Percentiles rank a stretch among this genome's conserved stretches.
Conservation (phyloP, 768 basidiomycete species). For the Boletus rubropictus region DNA sequence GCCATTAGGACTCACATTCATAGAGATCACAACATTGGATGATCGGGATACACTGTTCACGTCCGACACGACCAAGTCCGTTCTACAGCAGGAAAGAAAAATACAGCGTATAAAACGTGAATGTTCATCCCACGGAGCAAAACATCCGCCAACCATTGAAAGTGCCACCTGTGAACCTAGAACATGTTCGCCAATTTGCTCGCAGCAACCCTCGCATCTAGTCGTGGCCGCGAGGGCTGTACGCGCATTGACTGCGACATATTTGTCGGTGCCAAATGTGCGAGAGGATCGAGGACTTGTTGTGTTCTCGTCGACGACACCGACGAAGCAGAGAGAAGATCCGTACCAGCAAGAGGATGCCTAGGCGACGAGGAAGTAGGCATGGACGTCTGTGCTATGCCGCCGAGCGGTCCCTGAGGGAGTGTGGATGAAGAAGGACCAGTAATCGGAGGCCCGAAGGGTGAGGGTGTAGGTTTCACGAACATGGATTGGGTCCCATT, state of each 20-base stretch:
- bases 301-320: slow-evolving; percentile 19
- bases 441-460: slow-evolving; percentile 31
- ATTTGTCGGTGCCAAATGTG: slow-evolving; percentile 50
- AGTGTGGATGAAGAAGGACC: slow-evolving; percentile 32
- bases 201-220: slow-evolving; percentile 83
- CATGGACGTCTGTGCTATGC: slow-evolving; percentile 5
- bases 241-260: slow-evolving; percentile 74
- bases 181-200: slow-evolving; percentile 91
- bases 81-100: slow-evolving; percentile 7
- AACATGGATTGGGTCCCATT: slow-evolving; percentile 84
- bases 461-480: slow-evolving; percentile 43
- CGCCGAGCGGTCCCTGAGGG: slow-evolving; percentile 19
- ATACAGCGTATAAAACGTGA: slow-evolving; percentile 18
- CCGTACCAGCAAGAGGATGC: slow-evolving; percentile 16
- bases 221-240: slow-evolving; percentile 61
- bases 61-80: slow-evolving; percentile 6
- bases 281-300: slow-evolving; percentile 55
- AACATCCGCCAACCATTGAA: neutral
- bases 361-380: slow-evolving; percentile 5
- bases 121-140: slow-evolving; percentile 3
- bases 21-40: neutral
- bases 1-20: neutral
- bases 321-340: slow-evolving; percentile 11
- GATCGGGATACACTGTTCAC: neutral
- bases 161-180: slow-evolving; percentile 29